These are phyloP conservation scores for Myxozyma neotropica DNA, from an alignment of 805 yeast genomes.

Conservation along the genomic window DNA sequence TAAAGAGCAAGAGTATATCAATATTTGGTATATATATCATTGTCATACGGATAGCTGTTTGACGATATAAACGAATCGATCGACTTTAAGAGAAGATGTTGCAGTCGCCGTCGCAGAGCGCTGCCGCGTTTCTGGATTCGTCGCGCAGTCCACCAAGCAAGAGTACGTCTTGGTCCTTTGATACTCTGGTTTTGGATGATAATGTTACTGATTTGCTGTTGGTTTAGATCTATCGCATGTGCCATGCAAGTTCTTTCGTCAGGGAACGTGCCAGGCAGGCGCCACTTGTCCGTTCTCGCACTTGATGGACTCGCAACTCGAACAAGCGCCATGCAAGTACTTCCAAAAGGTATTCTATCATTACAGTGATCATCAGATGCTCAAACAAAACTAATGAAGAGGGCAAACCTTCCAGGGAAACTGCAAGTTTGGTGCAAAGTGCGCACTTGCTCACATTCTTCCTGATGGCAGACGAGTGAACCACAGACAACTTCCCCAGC, in stretches of 20 bases:
- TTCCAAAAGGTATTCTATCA: conserved; percentile 58
- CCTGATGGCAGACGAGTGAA: conserved; percentile 88
- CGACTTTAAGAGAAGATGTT: conserved; percentile 12
- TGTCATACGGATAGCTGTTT: too few species aligned
- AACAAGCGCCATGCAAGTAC: conserved; percentile 77
- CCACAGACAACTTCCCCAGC: conserved; percentile 36
- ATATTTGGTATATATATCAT: too few species aligned
- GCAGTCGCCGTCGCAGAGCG: conserved; percentile 16
- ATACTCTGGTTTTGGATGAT: too few species aligned
- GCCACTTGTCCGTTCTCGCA: conserved; percentile 89
- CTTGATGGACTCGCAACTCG: conserved; percentile 56
- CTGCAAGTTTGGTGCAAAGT: conserved; percentile 91
- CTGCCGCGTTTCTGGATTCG: conserved; percentile 25
- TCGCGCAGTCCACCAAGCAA: conserved; percentile 36
- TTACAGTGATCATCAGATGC: background rate
- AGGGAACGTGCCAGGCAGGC: conserved; percentile 96
- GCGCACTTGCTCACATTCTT: conserved; percentile 88
- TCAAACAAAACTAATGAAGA: background rate
- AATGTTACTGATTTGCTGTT: too few species aligned
- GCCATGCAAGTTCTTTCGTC: conserved; percentile 91
- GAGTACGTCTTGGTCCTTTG: too few species aligned
- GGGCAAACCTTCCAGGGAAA: conserved; percentile 75
- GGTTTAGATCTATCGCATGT: conserved; percentile 80
- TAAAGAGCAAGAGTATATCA: too few species aligned
- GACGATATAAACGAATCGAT: too few species aligned